A percentile compares a stretch with the other conserved stretches of the same genome.
Evolutionary conservation across 1,139 yeast species (phyloP).

Genomic region (Debaryomyces psychrophilus): DNA sequence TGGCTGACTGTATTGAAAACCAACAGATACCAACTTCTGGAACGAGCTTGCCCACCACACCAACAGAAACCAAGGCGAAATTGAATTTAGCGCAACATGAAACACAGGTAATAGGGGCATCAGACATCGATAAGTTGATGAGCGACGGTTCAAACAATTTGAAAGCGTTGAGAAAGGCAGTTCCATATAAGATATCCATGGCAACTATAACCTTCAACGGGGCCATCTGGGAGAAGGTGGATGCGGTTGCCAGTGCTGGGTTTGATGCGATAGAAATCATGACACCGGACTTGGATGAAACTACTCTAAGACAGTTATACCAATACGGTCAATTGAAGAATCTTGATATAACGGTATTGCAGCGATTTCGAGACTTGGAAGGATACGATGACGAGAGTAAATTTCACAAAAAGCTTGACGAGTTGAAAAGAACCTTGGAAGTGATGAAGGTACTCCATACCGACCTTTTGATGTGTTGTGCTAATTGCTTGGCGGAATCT

Average conservation of each 20-base stretch:
- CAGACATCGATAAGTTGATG: not conserved
- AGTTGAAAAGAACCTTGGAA: slow-evolving; percentile 11
- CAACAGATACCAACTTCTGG: slow-evolving; percentile 5
- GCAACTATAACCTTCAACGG: slow-evolving; percentile 10
- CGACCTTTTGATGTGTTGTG: slow-evolving; percentile 15
- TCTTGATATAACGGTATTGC: slow-evolving; percentile 12
- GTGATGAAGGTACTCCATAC: slow-evolving; percentile 13
- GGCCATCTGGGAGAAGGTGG: slow-evolving; percentile 8
- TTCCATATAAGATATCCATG: slow-evolving; percentile 9
- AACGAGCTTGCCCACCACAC: not conserved
- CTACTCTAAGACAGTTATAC: slow-evolving; percentile 13
- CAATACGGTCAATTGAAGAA: slow-evolving; percentile 4
- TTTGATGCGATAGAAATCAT: slow-evolving; percentile 16
- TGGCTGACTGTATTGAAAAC: not conserved
- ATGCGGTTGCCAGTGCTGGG: slow-evolving; percentile 13
- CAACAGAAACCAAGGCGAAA: not conserved
- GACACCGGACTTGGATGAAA: slow-evolving; percentile 13
- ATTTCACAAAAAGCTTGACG: slow-evolving; percentile 11
- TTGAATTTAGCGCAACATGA: not conserved
- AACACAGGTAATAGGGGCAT: not conserved
- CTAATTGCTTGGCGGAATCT: slow-evolving; percentile 13
- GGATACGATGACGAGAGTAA: slow-evolving; percentile 11
- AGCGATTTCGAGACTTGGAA: slow-evolving; percentile 17
- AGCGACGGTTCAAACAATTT: not conserved
- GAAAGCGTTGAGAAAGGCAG: not conserved